These are phyloP conservation scores for Xylaria sp. DNA, from an alignment of 495 filamentous ascomycete genomes.

Conservation along the genomic window DNA sequence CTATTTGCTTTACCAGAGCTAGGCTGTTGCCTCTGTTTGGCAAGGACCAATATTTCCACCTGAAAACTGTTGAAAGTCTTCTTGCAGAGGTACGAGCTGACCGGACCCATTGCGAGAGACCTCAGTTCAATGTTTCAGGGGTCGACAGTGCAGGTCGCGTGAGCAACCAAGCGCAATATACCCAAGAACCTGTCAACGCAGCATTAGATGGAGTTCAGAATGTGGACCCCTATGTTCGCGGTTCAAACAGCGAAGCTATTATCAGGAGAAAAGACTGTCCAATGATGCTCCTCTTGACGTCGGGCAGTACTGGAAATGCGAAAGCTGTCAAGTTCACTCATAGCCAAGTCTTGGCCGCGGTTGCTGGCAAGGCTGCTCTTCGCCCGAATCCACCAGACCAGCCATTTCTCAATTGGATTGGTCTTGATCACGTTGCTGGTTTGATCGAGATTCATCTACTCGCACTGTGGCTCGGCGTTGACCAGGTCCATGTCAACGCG, in stretches of 20 bases:
- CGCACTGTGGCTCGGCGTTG: constrained; percentile 47
- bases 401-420: constrained; percentile 60
- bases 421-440: constrained; percentile 61
- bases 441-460: constrained; percentile 59
- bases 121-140: too few relatives aligned
- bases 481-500: constrained; percentile 56
- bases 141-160: too few relatives aligned
- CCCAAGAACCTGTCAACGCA: too few relatives aligned
- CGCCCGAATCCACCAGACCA: background rate
- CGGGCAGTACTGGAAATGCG: constrained; percentile 61
- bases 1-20: background rate
- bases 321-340: constrained; percentile 61
- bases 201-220: too few relatives aligned
- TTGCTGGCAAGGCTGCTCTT: constrained; percentile 49
- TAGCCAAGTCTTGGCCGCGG: constrained; percentile 53
- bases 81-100: background rate
- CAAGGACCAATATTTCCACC: background rate
- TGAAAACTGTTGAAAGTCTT: background rate
- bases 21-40: background rate
- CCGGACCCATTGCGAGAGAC: background rate
- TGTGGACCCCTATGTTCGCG: too few relatives aligned
- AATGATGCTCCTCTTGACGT: constrained; percentile 60
- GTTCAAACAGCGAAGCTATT: background rate
- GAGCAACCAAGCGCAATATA: too few relatives aligned
- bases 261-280: background rate